These are phyloP conservation scores for Pseudogymnoascus sp. DNA, from an alignment of 2,329 filamentous ascomycete species.

Conservation along the genomic window DNA sequence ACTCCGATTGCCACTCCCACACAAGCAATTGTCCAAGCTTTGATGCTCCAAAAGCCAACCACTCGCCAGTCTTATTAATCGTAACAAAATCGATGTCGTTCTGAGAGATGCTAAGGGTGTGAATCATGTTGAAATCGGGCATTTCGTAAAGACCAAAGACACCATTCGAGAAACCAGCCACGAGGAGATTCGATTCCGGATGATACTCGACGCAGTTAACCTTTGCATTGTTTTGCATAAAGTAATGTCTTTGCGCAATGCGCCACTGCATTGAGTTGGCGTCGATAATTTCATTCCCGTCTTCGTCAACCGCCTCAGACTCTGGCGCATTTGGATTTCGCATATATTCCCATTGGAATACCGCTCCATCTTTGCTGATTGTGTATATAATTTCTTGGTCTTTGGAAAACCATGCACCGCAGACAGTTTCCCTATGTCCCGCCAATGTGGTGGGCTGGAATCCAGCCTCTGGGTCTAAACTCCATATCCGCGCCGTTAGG, in stretches of 20 bases:
- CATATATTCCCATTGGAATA: slow-evolving; percentile 88
- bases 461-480: slow-evolving; percentile 73
- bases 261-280: slow-evolving; percentile 75
- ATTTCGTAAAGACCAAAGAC: slow-evolving; percentile 92
- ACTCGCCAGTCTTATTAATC: slow-evolving; percentile 90
- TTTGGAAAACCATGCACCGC: slow-evolving; percentile 94
- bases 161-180: slow-evolving; percentile 91
- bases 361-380: slow-evolving; percentile 91
- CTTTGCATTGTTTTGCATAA: slow-evolving; percentile 82
- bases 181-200: slow-evolving; percentile 77
- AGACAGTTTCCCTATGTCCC: slow-evolving; percentile 81
- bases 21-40: slow-evolving; percentile 93
- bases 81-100: slow-evolving; percentile 93
- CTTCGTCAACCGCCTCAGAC: slow-evolving; percentile 44
- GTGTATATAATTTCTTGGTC: slow-evolving; percentile 96
- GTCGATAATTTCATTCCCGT: slow-evolving; percentile 51
- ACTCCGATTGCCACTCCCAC: slow-evolving; percentile 99
- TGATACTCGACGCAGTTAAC: slow-evolving; percentile 90
- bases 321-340: slow-evolving; percentile 47
- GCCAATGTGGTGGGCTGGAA: slow-evolving; percentile 85
- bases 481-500: slow-evolving; percentile 91
- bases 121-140: slow-evolving; percentile 91
- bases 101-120: slow-evolving; percentile 87
- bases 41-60: slow-evolving; percentile 93
- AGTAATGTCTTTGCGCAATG: slow-evolving; percentile 85